Evolutionary conservation across 2,329 filamentous ascomycete genomes (phyloP).

Genomic region (Penicillium sp.): DNA sequence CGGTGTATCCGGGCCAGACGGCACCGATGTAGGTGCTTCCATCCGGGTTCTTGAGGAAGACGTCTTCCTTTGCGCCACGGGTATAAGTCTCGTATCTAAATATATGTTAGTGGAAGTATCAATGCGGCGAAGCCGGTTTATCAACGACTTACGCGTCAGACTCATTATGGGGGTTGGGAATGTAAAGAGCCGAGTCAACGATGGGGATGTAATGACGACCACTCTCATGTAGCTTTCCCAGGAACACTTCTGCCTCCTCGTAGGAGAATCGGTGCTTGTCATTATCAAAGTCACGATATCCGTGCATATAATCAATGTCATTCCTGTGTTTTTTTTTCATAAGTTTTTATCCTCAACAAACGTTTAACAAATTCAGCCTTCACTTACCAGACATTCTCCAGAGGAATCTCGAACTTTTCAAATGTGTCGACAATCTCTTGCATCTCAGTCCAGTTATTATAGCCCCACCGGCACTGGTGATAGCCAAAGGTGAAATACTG

Average conservation of each 20-base stretch:
- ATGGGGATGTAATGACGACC: constrained; percentile 66
- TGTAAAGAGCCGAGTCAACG: constrained; percentile 69
- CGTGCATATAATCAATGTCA: constrained; percentile 63
- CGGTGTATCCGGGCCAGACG: constrained; percentile 64
- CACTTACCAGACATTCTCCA: constrained; percentile 55
- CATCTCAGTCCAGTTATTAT: constrained; percentile 71
- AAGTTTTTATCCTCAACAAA: not conserved
- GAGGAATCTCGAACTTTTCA: constrained; percentile 59
- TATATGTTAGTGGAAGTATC: constrained; percentile 21
- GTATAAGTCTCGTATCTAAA: constrained; percentile 59
- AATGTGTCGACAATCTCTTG: constrained; percentile 62
- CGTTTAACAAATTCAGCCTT: no score
- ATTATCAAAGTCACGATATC: constrained; percentile 63
- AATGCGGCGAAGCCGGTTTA: constrained; percentile 1
- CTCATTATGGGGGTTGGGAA: constrained; percentile 70
- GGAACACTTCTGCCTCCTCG: constrained; percentile 55
- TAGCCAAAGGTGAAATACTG: constrained; percentile 82
- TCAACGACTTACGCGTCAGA: constrained; percentile 62
- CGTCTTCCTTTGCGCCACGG: constrained; percentile 53
- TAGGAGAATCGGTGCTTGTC: constrained; percentile 58
- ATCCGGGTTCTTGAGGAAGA: constrained; percentile 60
- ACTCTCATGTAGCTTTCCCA: constrained; percentile 57
- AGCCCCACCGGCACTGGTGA: constrained; percentile 85
- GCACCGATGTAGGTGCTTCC: constrained; percentile 59
- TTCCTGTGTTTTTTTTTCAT: constrained; percentile 18